These are phyloP conservation scores for Rhodocollybia butyracea DNA, from an alignment of 768 basidiomycete genomes.

Conservation along the genomic window DNA sequence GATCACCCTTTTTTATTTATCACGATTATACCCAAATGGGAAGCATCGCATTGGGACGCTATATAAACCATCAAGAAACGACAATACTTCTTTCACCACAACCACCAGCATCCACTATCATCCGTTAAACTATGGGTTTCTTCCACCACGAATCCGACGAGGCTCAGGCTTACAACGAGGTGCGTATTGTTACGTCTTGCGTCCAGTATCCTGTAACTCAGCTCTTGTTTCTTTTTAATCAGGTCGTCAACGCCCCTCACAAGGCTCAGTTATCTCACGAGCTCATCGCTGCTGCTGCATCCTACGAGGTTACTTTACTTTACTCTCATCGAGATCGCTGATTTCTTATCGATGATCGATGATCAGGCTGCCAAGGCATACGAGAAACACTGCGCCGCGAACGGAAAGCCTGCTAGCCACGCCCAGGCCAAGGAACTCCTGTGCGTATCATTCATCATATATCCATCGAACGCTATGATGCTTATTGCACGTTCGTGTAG, in stretches of 20 bases:
- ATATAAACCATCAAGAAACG: too few relatives aligned
- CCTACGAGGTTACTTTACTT: slow-evolving; percentile 36
- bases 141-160: slow-evolving; percentile 15
- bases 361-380: slow-evolving; percentile 45
- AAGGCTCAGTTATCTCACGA: slow-evolving; percentile 50
- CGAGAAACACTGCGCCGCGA: slow-evolving; percentile 37
- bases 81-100: background rate
- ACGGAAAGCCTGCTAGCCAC: slow-evolving; percentile 44
- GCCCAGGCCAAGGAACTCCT: slow-evolving; percentile 45
- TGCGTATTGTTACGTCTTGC: background rate
- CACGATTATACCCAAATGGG: too few relatives aligned
- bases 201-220: background rate
- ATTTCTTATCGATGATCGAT: background rate
- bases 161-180: slow-evolving; percentile 19
- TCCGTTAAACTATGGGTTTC: slow-evolving; percentile 10
- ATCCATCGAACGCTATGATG: too few relatives aligned
- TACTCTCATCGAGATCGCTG: background rate
- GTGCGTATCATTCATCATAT: background rate
- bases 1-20: too few relatives aligned
- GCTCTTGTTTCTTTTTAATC: background rate
- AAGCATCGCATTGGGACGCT: too few relatives aligned
- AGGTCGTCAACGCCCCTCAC: slow-evolving; percentile 41
- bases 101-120: background rate
- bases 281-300: slow-evolving; percentile 51
- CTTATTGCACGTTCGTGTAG: background rate